Percentiles rank a stretch among this genome's conserved stretches.
These are phyloP conservation scores for Pueraria montana DNA, from an alignment of 306 rosid genomes.

Conservation along the genomic window DNA sequence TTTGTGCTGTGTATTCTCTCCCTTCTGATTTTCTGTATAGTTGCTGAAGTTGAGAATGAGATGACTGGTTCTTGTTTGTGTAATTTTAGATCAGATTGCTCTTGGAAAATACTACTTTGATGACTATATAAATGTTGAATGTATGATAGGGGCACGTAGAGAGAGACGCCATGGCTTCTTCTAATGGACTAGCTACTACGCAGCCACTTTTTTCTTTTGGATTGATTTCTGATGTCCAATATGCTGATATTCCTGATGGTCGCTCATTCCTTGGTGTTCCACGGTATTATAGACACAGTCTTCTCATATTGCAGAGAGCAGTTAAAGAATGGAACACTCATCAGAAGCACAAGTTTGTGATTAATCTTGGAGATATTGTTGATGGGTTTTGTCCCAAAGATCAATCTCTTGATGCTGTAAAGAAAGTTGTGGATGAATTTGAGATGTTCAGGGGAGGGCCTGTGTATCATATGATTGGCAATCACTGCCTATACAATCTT, in stretches of 20 bases:
- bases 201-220: constrained; percentile 87
- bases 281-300: constrained; percentile 83
- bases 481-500: constrained; percentile 96
- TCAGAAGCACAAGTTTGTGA: constrained; percentile 70
- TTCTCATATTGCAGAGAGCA: constrained; percentile 77
- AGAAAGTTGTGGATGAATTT: constrained; percentile 69
- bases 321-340: constrained; percentile 77
- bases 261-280: constrained; percentile 87
- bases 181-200: constrained; percentile 49
- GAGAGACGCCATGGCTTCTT: constrained; percentile 64
- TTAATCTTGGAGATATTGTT: constrained; percentile 90
- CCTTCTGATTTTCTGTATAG: constrained; percentile 7
- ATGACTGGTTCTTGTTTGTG: constrained; percentile 24
- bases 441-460: constrained; percentile 78
- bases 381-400: constrained; percentile 90
- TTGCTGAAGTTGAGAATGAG: constrained; percentile 29
- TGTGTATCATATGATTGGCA: constrained; percentile 88
- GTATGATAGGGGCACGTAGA: constrained; percentile 52
- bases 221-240: constrained; percentile 90
- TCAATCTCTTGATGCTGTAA: constrained; percentile 69
- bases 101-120: constrained; percentile 40
- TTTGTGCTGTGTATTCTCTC: constrained; percentile 26
- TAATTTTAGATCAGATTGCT: constrained; percentile 30
- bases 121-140: constrained; percentile 42
- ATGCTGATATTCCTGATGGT: constrained; percentile 94